phyloP scores from a whole-genome alignment of 305 asterid species.

The Solanum hybrid region DNA sequence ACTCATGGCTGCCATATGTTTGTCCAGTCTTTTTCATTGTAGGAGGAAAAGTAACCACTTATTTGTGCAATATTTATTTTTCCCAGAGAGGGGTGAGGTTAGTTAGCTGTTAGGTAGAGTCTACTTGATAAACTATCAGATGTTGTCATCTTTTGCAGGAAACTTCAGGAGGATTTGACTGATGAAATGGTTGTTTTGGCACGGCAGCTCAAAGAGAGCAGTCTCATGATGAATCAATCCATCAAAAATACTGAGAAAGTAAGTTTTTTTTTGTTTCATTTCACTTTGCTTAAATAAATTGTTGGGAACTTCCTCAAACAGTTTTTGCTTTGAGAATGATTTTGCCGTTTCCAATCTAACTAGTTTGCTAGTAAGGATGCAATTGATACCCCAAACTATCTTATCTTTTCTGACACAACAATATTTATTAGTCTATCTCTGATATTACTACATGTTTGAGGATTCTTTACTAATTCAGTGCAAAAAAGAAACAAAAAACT shows the following conservation, averaged over 20 bases:
- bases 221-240: slow-evolving; percentile 73
- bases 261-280: background rate
- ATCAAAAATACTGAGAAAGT: slow-evolving; percentile 76
- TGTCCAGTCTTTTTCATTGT: background rate
- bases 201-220: slow-evolving; percentile 75
- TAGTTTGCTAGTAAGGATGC: background rate
- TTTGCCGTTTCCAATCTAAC: background rate
- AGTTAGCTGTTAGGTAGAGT: background rate
- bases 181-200: slow-evolving; percentile 93
- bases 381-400: background rate
- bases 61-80: background rate
- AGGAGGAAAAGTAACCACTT: background rate
- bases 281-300: background rate
- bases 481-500: background rate
- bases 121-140: background rate
- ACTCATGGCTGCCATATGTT: background rate
- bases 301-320: background rate
- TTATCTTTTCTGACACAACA: background rate
- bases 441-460: background rate
- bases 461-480: background rate
- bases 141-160: slow-evolving; percentile 35
- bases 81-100: background rate
- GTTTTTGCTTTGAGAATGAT: background rate
- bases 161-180: slow-evolving; percentile 80
- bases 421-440: background rate